Evolutionary conservation across 371 early-diverging fungal species (phyloP).

Genomic region (Saksenaea vasiformis): DNA sequence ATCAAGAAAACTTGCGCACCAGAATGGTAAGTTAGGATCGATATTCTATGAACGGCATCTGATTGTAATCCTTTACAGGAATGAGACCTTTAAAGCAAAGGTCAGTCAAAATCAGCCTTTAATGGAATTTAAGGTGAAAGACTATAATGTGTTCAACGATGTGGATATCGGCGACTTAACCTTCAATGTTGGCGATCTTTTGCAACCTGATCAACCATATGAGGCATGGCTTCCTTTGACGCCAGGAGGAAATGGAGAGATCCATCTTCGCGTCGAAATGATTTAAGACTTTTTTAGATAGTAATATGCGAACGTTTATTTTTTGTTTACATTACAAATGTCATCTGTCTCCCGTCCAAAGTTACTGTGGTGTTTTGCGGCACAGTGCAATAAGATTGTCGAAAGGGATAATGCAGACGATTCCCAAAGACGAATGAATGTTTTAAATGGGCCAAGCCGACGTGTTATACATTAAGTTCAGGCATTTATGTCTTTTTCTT

Average conservation of each 20-base stretch:
- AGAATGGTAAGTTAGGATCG: conserved; percentile 39
- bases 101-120: conserved; percentile 28
- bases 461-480: no score
- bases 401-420: no score
- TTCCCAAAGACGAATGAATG: no score
- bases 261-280: conserved; percentile 8
- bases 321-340: neutral
- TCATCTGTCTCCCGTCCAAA: no score
- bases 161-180: conserved; percentile 54
- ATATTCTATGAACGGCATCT: neutral
- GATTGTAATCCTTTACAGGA: conserved; percentile 17
- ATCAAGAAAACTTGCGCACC: conserved; percentile 69
- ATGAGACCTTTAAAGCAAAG: conserved; percentile 23
- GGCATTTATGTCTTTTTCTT: no score
- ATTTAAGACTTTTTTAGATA: neutral
- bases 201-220: neutral
- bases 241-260: conserved; percentile 10
- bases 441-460: no score
- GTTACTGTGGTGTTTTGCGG: no score
- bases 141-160: conserved; percentile 61
- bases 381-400: no score
- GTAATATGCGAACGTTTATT: neutral
- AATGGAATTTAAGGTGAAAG: conserved; percentile 53
- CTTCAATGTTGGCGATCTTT: conserved; percentile 42
- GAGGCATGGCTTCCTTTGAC: conserved; percentile 16